Base-by-base conservation (phyloP, 2,329 filamentous ascomycete species). In the Phyllosticta citriasiana region DNA sequence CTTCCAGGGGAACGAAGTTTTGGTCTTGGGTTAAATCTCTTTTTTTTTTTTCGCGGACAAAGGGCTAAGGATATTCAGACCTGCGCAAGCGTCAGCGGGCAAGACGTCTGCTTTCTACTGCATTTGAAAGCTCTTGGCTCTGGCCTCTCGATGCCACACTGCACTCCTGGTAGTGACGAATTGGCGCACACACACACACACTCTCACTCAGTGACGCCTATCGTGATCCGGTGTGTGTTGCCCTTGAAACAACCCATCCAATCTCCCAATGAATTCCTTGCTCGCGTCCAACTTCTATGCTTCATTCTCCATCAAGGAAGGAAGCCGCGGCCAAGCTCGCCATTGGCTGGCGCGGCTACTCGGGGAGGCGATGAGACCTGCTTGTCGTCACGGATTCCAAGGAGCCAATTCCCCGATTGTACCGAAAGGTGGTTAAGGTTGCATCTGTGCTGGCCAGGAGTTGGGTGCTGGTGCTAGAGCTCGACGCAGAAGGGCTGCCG, bases 201-300 rank as follows among this genome's bases (percentile, higher is more conserved):
- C 9, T 51, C 22, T 51, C 22, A 22, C 19, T 55, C 6, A 35
- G 50, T 50, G 9, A 60, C 58, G 35, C 22, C 53, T 19, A 33
- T 52, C 53, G 53, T 56, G 53, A 53, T 55, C 53, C 53, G 33
- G 26, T 52, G 33, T 60, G 19, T 56, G 58, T 56, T 60, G 58
- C 58, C 58, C 58, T 56, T 56, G 58, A 60, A 56, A 60, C 58
- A 40, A 35, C 55, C 53, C 53, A 56, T 51, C 53, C 30, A 56
- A 60, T 60, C 58, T 60, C 58, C 40, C 53, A 56, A 56, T 56
- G 33, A 56, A 60, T 60, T 60, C 58, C 58, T 14, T 14, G 26
- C 58, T 60, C 58, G 58, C 58, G 25, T 53, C 26, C 26, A 22
- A 35, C 55, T 52, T 25, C 53, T 56, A 47, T 60, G 53, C 51